These are phyloP conservation scores for Colletotrichum caudatum DNA, from an alignment of 2,329 filamentous ascomycete genomes.

Conservation along the genomic window DNA sequence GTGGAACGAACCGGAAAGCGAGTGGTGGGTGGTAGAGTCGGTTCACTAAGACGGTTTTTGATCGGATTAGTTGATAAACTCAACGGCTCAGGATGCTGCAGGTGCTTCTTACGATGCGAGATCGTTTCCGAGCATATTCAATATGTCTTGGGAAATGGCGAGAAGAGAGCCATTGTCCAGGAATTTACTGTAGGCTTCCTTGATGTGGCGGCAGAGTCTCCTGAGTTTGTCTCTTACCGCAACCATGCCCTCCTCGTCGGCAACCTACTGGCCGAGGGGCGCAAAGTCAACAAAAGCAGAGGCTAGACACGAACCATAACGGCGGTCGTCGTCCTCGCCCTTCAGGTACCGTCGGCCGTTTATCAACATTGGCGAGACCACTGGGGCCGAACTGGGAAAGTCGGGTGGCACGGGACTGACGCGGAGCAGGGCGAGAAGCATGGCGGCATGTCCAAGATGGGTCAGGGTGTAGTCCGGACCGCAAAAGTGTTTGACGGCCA, in stretches of 20 bases:
- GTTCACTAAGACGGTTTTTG: background rate
- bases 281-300: conserved; percentile 1
- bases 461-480: conserved; percentile 17
- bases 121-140: background rate
- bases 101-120: background rate
- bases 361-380: background rate
- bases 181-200: background rate
- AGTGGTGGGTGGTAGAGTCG: background rate
- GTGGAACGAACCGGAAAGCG: background rate
- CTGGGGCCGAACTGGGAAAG: background rate
- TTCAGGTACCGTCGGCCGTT: conserved; percentile 3
- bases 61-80: background rate
- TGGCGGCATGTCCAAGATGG: conserved; percentile 13
- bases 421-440: conserved; percentile 4
- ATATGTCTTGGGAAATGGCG: background rate
- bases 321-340: background rate
- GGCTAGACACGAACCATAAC: conserved; percentile 8
- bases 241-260: background rate
- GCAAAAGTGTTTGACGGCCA: background rate
- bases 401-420: background rate
- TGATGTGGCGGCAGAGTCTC: conserved; percentile 1
- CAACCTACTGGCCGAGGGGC: background rate
- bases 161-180: background rate
- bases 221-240: background rate
- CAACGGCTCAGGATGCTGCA: background rate